Conservation (phyloP, 1,284 basidiomycete genomes). For the Quambalaria eucalypti region DNA sequence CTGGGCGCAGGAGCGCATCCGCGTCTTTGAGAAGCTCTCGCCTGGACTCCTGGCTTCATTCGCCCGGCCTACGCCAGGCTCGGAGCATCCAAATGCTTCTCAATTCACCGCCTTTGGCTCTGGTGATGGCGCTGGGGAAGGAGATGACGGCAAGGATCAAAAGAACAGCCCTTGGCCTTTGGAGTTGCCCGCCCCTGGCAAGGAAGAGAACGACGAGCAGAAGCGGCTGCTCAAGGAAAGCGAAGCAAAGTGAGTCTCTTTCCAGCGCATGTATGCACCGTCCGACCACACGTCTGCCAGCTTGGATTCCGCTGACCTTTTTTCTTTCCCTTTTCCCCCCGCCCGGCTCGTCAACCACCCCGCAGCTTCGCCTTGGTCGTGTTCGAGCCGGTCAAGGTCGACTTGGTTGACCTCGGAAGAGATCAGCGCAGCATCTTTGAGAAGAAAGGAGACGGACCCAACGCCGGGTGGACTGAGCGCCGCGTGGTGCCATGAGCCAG, state of each 20-base stretch:
- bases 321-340: no score
- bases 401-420: constrained; percentile 39
- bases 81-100: constrained; percentile 22
- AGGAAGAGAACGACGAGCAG: constrained; percentile 38
- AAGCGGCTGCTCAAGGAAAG: constrained; percentile 27
- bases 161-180: constrained; percentile 26
- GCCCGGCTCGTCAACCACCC: no score
- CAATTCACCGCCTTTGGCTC: not conserved
- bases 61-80: constrained; percentile 44
- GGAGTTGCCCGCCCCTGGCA: constrained; percentile 32
- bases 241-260: constrained; percentile 26
- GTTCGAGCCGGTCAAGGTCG: constrained; percentile 43
- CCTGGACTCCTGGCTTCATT: constrained; percentile 47
- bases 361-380: constrained; percentile 43
- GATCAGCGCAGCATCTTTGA: constrained; percentile 38
- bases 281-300: not conserved
- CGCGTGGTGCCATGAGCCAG: constrained; percentile 33
- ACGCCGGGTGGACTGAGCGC: constrained; percentile 30
- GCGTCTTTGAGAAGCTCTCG: constrained; percentile 46
- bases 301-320: not conserved
- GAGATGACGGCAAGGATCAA: constrained; percentile 7
- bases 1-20: constrained; percentile 45
- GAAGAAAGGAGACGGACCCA: constrained; percentile 13
- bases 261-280: not conserved
- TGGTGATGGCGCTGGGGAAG: constrained; percentile 9